Percentiles rank a stretch among this genome's conserved stretches.
Evolutionary conservation across 1,284 basidiomycete species (phyloP).

Genomic region (Hypsizygus ulmarius): DNA sequence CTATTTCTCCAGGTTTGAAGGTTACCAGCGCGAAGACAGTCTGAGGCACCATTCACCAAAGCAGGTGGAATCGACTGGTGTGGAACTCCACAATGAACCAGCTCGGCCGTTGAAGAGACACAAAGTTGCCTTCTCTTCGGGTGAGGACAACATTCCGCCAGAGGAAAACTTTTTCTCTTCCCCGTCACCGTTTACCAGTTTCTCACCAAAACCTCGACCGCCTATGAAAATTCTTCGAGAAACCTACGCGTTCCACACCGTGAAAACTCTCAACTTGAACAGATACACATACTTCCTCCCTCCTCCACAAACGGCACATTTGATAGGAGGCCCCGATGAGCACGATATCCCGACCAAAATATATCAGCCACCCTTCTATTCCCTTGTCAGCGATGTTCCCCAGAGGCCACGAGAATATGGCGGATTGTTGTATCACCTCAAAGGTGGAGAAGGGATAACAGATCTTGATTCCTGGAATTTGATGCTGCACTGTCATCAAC

Average conservation of each 20-base stretch:
- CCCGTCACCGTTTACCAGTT: neutral
- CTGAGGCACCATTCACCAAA: neutral
- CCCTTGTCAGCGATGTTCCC: slow-evolving; percentile 70
- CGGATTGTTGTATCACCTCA: slow-evolving; percentile 73
- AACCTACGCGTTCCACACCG: slow-evolving; percentile 26
- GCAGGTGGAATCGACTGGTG: neutral
- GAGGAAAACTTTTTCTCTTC: slow-evolving; percentile 10
- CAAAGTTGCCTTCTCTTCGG: slow-evolving; percentile 7
- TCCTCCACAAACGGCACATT: slow-evolving; percentile 56
- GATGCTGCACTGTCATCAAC: slow-evolving; percentile 2
- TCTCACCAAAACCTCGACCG: neutral
- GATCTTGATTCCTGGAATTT: slow-evolving; percentile 52
- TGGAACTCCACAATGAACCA: neutral
- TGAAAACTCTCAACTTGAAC: slow-evolving; percentile 28
- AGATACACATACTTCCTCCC: slow-evolving; percentile 48
- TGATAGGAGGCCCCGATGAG: slow-evolving; percentile 52
- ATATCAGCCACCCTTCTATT: slow-evolving; percentile 81
- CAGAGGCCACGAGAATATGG: slow-evolving; percentile 74
- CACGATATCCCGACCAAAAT: slow-evolving; percentile 58
- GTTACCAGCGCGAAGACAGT: neutral
- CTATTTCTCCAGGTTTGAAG: too few species aligned
- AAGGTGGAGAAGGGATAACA: slow-evolving; percentile 53
- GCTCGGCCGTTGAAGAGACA: slow-evolving; percentile 15
- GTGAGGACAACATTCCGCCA: slow-evolving; percentile 1
- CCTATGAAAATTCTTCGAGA: slow-evolving; percentile 13